Conservation (phyloP, 805 yeast species). For the Brettanomyces anomalus region DNA sequence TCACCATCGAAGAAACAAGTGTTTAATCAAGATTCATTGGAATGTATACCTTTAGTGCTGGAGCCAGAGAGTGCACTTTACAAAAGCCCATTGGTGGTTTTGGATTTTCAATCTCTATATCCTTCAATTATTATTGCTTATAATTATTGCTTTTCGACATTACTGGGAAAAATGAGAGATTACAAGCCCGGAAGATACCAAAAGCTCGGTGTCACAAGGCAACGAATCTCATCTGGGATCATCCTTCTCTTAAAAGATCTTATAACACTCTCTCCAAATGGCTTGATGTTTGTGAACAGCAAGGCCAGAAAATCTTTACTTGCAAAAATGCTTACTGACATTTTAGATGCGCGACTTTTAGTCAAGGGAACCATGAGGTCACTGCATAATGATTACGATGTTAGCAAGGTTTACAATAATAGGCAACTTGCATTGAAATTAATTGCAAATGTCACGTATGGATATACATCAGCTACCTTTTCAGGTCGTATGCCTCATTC, state of each 20-base stretch:
- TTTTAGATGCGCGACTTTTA: conserved; percentile 71
- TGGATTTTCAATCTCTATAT: conserved; percentile 90
- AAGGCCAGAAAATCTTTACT: conserved; percentile 60
- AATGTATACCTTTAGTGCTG: conserved; percentile 83
- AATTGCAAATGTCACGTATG: conserved; percentile 93
- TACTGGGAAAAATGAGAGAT: conserved; percentile 53
- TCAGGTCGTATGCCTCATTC: conserved; percentile 97
- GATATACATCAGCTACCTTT: conserved; percentile 89
- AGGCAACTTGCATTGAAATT: conserved; percentile 82
- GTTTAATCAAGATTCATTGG: conserved; percentile 74
- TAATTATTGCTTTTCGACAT: conserved; percentile 76
- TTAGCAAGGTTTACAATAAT: conserved; percentile 53
- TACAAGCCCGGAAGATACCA: conserved; percentile 36
- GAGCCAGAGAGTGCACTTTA: conserved; percentile 84
- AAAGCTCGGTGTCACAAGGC: conserved; percentile 41
- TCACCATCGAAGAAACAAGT: conserved; percentile 82
- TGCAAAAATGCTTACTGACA: conserved; percentile 77
- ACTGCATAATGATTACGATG: conserved; percentile 36
- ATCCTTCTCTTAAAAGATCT: conserved; percentile 43
- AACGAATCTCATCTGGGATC: conserved; percentile 49
- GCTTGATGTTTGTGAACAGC: conserved; percentile 64
- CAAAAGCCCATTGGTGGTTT: conserved; percentile 79
- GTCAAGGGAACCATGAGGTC: conserved; percentile 66
- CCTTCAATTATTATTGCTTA: conserved; percentile 90
- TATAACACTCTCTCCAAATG: conserved; percentile 76